Evolutionary conservation across 768 basidiomycete genomes (phyloP), one percentile per base, ranked within the genome.

Genomic region (Vararia minispora): DNA sequence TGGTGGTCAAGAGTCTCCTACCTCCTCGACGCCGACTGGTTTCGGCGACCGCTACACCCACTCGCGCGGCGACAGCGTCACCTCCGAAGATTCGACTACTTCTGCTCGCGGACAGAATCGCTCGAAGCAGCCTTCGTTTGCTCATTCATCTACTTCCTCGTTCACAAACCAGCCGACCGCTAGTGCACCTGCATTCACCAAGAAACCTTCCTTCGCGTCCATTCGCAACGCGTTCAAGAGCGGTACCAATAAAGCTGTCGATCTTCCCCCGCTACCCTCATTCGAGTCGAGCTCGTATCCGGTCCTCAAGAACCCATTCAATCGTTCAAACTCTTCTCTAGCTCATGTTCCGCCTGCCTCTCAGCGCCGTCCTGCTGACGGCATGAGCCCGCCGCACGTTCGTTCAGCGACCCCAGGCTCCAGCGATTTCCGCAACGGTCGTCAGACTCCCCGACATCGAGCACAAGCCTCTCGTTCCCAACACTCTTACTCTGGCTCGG

Each of bases 171-270:
- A 73, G 1, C 50, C 59, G 2, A 53, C 52, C 18, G 58, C 59
- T 28, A 58, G 32, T 25, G 46, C 50, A 30, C 59, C 74, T n/a
- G 65, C 74, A 1, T 82, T 86, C 52, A 63, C 74, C 29, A 86
- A 85, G 63, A 90, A 90, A 50, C 58, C 81, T 3, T 89, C 86
- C 0, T 88, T 90, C 43, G 86, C 86, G 2, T 88, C 84, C 12
- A 75, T 90, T 42, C 76, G 84, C 28, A 87, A 87, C 53, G 85
- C 86, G 3, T 88, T 90, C 69, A 89, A 84, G 58, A 73, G 71
- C 31, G 67, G 68, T 39, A 84, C 71, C 51, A 65, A 58, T 38
- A 63, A 56, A 35, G 74, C 79, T n/a, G 43, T 43, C 20, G 55
- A 56, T 7, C 62, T 77, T 5, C 87, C 86, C 17, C 84, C 85